Base-by-base conservation (phyloP, 208 protist genomes). In the Trypanosoma avium region DNA sequence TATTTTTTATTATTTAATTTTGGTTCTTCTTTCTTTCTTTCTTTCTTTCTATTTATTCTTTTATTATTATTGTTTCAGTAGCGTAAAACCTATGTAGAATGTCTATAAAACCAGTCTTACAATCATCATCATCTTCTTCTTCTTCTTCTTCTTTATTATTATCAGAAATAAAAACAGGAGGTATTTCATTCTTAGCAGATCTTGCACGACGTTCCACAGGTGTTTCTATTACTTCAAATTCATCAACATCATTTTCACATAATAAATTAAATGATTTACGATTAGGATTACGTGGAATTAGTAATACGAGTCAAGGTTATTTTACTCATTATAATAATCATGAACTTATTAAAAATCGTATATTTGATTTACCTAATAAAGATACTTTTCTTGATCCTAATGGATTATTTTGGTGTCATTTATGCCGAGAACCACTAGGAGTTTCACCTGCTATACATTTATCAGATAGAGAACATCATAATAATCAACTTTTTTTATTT, bases 111-210 rank as follows among this genome's bases (percentile, higher is more conserved):
- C n/a, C n/a, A n/a, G n/a, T n/a, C n/a, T n/a, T n/a, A n/a, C n/a
- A n/a, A n/a, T n/a, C n/a, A n/a, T n/a, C n/a, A n/a, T n/a, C n/a
- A n/a, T n/a, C n/a, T n/a, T n/a, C 27, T 6, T 46, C 35, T 50
- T 19, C 8, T 19, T 36, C 22, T 15, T 17, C 29, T 26, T 13
- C 10, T 17, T 7, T 8, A 49, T 17, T 29, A 22, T 17, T 15
- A n/a, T 26, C 49, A 47, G 26, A 47, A 61, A 70, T 2, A 49
- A 42, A 56, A 57, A 36, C 33, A 70, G 47, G 42, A 19, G 50
- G 26, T 19, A n/a, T 35, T 24, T 24, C 40, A 33, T 68, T 50
- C 38, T n/a, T 53, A 3, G 47, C 47, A 17, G 47, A 53, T 6
- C 33, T 53, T 4, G 24, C 47, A 3, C 24, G 22, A 29, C 22